Evolutionary conservation across 2,329 filamentous ascomycete species (phyloP), one percentile per base, ranked within the genome.

Genomic region (Fusarium palustre): DNA sequence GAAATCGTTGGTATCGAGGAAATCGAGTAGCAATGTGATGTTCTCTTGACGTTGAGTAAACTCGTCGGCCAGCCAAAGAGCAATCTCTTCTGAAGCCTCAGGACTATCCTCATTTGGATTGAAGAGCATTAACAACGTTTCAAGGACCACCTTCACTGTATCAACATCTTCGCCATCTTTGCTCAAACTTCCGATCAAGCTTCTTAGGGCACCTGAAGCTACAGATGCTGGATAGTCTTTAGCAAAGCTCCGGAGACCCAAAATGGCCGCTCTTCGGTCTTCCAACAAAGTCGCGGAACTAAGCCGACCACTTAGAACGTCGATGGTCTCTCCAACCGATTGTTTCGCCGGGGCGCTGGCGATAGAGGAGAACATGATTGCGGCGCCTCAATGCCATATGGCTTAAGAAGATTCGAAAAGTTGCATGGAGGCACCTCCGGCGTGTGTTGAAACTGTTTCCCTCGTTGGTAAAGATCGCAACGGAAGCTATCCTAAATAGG

Each of bases 1-100:
- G 76, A 97, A 97, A 75, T 97, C 94, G 70, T 85, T 86, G 16
- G 91, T 89, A 71, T 97, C 95, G 70, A 99, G 86, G 58, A 99
- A 92, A 77, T 96, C 92, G 64, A 99, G 88, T 25, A 99, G 87
- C 18, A 96, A 84, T 3, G 93, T 95, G 66, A 97, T 95, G 79
- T 99, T 98, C 81, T 98, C 95, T 87, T 97, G 94, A 68, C 93
- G 90, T 85, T 97, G 94, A 34, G 96, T 97, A 78, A 99, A 99
- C 80, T 98, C 95, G 81, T 99, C 96, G 55, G 96, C 96, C 62
- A 99, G 86, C 94, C 96, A 99, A 30, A 98, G 84, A 20, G 92
- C 92, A 74, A 99, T 97, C 80, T 99, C 96, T 70, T 98, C 95
- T 16, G 95, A 97, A 55, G 95, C 93, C 85, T 98, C 95, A 33